Evolutionary conservation across 495 filamentous ascomycete species (phyloP), one percentile per base, ranked within the genome.

Genomic region (Baudoinia panamericana): DNA sequence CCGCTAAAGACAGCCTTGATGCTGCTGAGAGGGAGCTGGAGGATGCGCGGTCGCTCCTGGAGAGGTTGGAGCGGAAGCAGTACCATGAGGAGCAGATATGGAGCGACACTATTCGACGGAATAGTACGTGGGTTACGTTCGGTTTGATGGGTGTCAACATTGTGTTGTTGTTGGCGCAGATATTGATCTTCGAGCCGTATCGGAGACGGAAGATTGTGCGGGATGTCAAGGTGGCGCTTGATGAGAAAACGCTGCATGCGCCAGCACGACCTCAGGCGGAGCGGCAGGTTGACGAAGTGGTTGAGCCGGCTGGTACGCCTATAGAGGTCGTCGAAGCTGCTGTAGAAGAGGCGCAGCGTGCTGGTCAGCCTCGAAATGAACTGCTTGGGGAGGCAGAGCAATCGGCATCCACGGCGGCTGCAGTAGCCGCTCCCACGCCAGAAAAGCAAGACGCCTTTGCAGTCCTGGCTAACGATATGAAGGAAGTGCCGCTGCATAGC

Each of bases 31-130:
- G 72, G 28, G 72, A 78, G 23, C 75, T 86, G 10, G 80, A 90
- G 61, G 76, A 83, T 32, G 73, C 84, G 1, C 70, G 76, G 19
- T 68, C 74, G 6, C 71, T 75, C 53, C 63, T 97, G 33, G 83
- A 76, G 55, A 73, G 76, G 27, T 73, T 72, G 25, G 95, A 96
- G 43, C 65, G 95, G 23, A 77, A 77, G 21, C 76, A 90, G 20
- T 97, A 97, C 63, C 90, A 97, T 62, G 90, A 97, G 61, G 90
- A 97, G 62, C 90, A 97, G 67, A 93, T 97, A 32, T 97, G 90
- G 90, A 88, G 81, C 52, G 90, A 97, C 55, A 90, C 93, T 56
- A 97, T 97, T 56, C 71, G 90, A 29, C 67, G 90, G 43, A 93
- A 94, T 73, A 84, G 77, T 51, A 96, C 90, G 4, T 97, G 90